Evolutionary conservation across 2,329 filamentous ascomycete species (phyloP), one percentile per base, ranked within the genome.

Genomic region (Stachybotrys chlorohalonatus): DNA sequence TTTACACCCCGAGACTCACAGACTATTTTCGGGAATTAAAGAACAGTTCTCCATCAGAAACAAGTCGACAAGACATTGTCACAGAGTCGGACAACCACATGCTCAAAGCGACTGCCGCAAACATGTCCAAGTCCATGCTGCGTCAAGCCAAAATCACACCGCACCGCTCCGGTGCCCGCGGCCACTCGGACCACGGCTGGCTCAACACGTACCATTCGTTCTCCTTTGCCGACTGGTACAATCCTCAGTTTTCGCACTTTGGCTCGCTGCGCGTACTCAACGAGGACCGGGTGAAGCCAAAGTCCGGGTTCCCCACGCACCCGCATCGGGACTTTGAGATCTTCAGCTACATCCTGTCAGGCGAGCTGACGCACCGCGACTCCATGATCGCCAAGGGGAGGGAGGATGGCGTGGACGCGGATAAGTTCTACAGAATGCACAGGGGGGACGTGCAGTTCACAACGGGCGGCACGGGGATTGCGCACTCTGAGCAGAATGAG

Each of bases 381-480:
- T 88, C 83, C 57, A 92, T 95, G 85, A 81, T 89, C 62, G 82
- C 82, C 69, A 89, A 85, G 71, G 83, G 83, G 49, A 71, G 75
- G 17, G 84, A 87, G 65, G 84, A 87, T 65, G 82, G 78, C 24
- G 76, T 68, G 15, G 72, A 75, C 58, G 78, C 79, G 48, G 83
- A 88, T 66, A 76, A 82, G 61, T 89, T 88, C 66, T 89, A 77
- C 64, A 76, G 82, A 39, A 86, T 95, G 76, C 81, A 81, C 64
- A 78, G 89, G 45, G 89, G 90, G 11, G 90, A 95, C 68, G 88
- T 95, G 49, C 90, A 95, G 66, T 95, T 95, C 70, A 95, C 90
- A 9, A 91, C 86, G 13, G 90, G 89, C n/a, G 90, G 90, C 54
- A 90, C 83, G 6, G 84, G 84, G 63, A 82, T 95, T 63, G 82